Evolutionary conservation across 2,329 filamentous ascomycete species (phyloP).

Genomic region (Macroventuria anomochaeta): DNA sequence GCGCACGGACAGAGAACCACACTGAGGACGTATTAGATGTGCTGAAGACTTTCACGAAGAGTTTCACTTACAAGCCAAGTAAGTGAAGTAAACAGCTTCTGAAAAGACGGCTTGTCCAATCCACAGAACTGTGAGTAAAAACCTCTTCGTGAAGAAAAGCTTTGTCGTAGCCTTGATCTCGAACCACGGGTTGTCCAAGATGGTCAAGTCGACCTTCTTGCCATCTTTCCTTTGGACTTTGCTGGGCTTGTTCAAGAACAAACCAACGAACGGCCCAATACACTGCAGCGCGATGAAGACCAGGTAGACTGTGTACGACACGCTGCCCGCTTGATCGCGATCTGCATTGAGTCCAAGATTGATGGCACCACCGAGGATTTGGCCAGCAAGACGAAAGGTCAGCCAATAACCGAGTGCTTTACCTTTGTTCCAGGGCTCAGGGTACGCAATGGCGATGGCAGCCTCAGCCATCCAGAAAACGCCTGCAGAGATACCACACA

Average conservation of each 20-base stretch:
- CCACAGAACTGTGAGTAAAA: constrained; percentile 69
- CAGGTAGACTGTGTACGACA: constrained; percentile 72
- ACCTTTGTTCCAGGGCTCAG: constrained; percentile 63
- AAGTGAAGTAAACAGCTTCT: constrained; percentile 76
- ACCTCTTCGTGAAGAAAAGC: constrained; percentile 66
- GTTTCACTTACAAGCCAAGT: constrained; percentile 54
- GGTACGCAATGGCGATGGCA: constrained; percentile 74
- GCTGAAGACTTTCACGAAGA: no score
- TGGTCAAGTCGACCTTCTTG: constrained; percentile 64
- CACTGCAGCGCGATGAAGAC: constrained; percentile 75
- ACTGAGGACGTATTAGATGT: constrained; percentile 41
- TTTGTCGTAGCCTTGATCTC: constrained; percentile 67
- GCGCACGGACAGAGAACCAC: constrained; percentile 73
- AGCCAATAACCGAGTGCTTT: constrained; percentile 70
- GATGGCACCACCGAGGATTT: constrained; percentile 74
- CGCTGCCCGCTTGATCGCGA: constrained; percentile 64
- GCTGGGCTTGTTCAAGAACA: constrained; percentile 66
- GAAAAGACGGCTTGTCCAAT: constrained; percentile 75
- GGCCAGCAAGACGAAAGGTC: constrained; percentile 65
- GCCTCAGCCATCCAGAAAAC: constrained; percentile 80
- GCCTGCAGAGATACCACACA: constrained; percentile 73
- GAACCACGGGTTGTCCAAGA: constrained; percentile 61
- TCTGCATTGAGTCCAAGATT: constrained; percentile 71
- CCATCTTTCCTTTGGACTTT: constrained; percentile 72
- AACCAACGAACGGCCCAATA: constrained; percentile 66